Evolutionary conservation across 2,329 filamentous ascomycete genomes (phyloP).

Genomic region (Hortaea werneckii): DNA sequence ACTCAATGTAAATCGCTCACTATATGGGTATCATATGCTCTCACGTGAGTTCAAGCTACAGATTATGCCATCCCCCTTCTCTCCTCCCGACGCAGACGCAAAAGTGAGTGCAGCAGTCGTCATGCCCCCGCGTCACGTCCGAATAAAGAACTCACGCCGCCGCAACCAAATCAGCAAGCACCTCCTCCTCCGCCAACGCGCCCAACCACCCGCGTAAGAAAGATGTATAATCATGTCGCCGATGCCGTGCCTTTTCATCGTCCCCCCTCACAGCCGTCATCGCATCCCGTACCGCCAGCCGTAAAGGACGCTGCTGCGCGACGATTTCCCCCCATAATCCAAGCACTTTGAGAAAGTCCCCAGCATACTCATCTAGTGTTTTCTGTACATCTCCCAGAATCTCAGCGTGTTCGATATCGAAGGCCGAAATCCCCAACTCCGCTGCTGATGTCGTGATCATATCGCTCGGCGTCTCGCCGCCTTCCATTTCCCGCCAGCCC

Average conservation of each 20-base stretch:
- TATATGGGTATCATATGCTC: no score
- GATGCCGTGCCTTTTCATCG: slow-evolving; percentile 42
- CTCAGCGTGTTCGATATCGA: slow-evolving; percentile 25
- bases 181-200: slow-evolving; percentile 54
- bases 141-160: neutral
- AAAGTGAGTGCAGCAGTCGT: no score
- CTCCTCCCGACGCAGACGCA: no score
- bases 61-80: no score
- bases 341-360: slow-evolving; percentile 23
- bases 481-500: slow-evolving; percentile 34
- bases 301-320: slow-evolving; percentile 33
- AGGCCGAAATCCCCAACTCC: slow-evolving; percentile 17
- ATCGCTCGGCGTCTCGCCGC: slow-evolving; percentile 13
- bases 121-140: no score
- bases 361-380: slow-evolving; percentile 15
- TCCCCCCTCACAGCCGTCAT: slow-evolving; percentile 37
- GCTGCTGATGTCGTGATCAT: slow-evolving; percentile 9
- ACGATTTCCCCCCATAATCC: slow-evolving; percentile 32
- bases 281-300: slow-evolving; percentile 42
- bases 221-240: slow-evolving; percentile 52
- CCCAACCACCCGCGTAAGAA: slow-evolving; percentile 60
- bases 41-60: no score
- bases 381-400: slow-evolving; percentile 17
- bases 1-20: no score
- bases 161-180: neutral